Conservation (phyloP, 2,329 filamentous ascomycete species). For the Diplodia corticola region DNA sequence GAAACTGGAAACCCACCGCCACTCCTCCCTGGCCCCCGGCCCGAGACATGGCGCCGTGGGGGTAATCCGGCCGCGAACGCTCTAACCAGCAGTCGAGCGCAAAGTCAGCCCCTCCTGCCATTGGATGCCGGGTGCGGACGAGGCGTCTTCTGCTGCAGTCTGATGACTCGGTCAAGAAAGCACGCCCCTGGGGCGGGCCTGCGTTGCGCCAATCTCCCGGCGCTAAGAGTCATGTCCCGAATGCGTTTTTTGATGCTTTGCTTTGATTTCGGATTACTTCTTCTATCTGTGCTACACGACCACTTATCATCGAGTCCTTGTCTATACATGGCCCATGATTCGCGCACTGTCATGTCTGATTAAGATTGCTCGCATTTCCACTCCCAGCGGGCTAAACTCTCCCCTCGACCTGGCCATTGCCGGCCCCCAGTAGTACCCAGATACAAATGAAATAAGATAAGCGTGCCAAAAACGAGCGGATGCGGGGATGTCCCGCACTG, state of each 20-base stretch:
- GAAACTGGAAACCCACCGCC: not conserved
- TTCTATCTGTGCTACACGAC: not conserved
- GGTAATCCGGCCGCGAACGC: no score
- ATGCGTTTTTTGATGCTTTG: conserved; percentile 3
- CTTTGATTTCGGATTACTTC: not conserved
- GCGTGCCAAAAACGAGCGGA: conserved; percentile 1
- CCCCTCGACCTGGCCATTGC: not conserved
- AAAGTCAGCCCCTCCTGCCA: no score
- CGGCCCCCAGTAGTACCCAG: conserved; percentile 3
- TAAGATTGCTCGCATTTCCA: conserved; percentile 6
- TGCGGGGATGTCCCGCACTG: conserved; percentile 1
- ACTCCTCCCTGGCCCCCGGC: no score
- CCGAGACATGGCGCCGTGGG: no score
- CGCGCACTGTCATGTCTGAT: conserved; percentile 3
- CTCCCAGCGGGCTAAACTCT: not conserved
- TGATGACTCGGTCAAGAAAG: not conserved
- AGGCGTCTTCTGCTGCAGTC: not conserved
- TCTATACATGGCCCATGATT: conserved; percentile 11
- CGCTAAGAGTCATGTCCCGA: not conserved
- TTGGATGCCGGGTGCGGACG: not conserved
- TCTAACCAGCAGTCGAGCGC: no score
- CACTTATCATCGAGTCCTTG: not conserved
- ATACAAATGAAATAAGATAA: conserved; percentile 8
- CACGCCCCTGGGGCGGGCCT: not conserved
- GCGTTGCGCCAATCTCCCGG: not conserved